Base-by-base conservation (phyloP, 768 basidiomycete species). In the Lactarius evosmus region DNA sequence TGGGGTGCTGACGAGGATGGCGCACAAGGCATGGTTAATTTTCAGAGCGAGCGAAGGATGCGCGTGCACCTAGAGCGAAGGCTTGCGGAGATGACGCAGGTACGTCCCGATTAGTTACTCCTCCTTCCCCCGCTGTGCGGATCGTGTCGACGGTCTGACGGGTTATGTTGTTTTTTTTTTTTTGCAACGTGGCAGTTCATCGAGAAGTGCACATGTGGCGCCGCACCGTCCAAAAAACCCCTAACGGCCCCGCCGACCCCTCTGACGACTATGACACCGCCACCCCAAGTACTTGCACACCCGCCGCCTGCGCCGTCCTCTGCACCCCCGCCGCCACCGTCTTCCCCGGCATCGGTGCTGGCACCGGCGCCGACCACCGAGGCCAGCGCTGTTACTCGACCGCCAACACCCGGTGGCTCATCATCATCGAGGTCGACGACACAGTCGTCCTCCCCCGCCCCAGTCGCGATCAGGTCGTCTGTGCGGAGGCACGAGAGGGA, bases 131-230 rank as follows among this genome's bases (percentile, higher is more conserved):
- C n/a, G n/a, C n/a, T 3, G 41, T 44, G 5, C 6, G 41, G 44
- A n/a, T n/a, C n/a, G 50, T 51, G 12, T 19, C 7, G 29, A 27
- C 14, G n/a, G 3, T 16, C 51, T 17, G 29, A 19, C 19, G 51
- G 49, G 1, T 6, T 38, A 38, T 14, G 7, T 38, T 38, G 7
- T 38, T 7, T 38, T 38, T 50, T 50, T 16, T 50, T 27, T 52
- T 46, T 9, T 4, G 56, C 57, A 46, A 49, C 34, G 14, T 19
- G 34, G 46, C 27, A 34, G 41, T 3, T 55, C 29, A 4, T 64
- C 34, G 53, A 60, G 22, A 56, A 60, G 46, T 65, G 63, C 25
- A 61, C 54, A 14, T 65, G 64, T 49, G 63, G 50, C 22, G 59
- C 54, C 7, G 22, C 63, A 14, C 16, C 34, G 1, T 17, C 17